Evolutionary conservation across 2,329 filamentous ascomycete species (phyloP).

Genomic region (Cordyceps tenuipes): DNA sequence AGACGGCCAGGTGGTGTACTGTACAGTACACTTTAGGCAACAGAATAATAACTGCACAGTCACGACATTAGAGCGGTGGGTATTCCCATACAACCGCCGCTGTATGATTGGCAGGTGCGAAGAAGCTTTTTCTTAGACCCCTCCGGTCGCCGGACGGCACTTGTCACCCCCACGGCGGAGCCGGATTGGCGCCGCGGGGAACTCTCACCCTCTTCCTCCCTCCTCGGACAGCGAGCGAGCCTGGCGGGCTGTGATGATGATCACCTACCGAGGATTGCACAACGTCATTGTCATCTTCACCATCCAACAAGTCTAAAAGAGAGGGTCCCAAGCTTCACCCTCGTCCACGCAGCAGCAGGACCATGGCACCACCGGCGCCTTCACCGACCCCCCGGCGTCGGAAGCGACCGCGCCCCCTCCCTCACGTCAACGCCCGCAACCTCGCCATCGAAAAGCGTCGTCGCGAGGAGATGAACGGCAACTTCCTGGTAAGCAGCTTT

Average conservation of each 20-base stretch:
- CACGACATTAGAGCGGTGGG: not conserved
- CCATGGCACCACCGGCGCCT: not conserved
- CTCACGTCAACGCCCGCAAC: constrained; percentile 4
- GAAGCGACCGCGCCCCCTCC: constrained; percentile 2
- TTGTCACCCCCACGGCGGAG: not conserved
- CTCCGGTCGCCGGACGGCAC: not conserved
- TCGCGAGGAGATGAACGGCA: constrained; percentile 2
- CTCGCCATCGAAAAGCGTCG: constrained; percentile 6
- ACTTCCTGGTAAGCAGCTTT: not conserved
- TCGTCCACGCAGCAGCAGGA: no score
- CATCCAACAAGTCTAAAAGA: no score
- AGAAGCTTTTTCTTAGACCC: not conserved
- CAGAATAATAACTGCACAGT: not conserved
- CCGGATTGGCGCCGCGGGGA: not conserved
- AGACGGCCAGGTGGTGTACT: not conserved
- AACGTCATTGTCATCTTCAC: not conserved
- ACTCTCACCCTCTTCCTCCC: no score
- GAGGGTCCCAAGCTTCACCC: no score
- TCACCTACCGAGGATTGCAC: not conserved
- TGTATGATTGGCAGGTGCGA: not conserved
- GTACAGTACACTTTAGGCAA: not conserved
- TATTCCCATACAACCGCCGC: not conserved
- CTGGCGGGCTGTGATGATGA: not conserved
- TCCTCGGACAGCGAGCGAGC: not conserved
- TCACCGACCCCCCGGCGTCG: not conserved